Base-by-base conservation (phyloP, 2,329 filamentous ascomycete genomes). In the Coniochaeta sp. region DNA sequence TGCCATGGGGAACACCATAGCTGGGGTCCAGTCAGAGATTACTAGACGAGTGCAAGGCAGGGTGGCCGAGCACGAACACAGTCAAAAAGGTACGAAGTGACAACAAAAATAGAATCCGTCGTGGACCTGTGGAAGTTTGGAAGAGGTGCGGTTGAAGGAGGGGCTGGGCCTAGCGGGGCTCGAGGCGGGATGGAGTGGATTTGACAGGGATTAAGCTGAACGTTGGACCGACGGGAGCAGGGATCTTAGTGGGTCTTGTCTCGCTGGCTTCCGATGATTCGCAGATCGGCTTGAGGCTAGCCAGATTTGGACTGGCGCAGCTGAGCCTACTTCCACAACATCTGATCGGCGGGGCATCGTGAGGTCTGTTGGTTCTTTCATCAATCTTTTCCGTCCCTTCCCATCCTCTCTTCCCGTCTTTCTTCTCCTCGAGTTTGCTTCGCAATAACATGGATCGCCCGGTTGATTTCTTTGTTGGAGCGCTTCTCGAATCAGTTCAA, bases 191-290 rank as follows among this genome's bases (percentile, higher is more conserved):
- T 42, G 20, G 38, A 13, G 20, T 22, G 16, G 35, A 8, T 16
- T 9, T 5, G 20, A 22, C 35, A 5, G 6, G 35, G 35, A 22
- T 40, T 3, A 24, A 18, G 35, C 18, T 40, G 35, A 22, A 20
- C 18, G 18, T 13, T 22, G n/a, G n/a, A n/a, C n/a, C n/a, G n/a
- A n/a, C 22, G 18, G 38, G 38, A 42, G 20, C 18, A 42, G 20
- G 38, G 38, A n/a, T n/a, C n/a, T n/a, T n/a, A n/a, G n/a, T n/a
- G n/a, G n/a, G 12, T 42, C 4, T 22, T 26, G 18, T n/a, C 38
- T 42, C 27, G 45, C 45, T 47, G 45, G 45, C 45, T 28, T 22
- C 27, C 26, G 45, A 18, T 47, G 45, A 47, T 47, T 47, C 26
- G 45, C 26, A 18, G 28, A 31, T 31, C 45, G 12, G n/a, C 45